These are phyloP conservation scores for Daphne laureola DNA, from an alignment of 441 rosid genomes.

Conservation along the genomic window DNA sequence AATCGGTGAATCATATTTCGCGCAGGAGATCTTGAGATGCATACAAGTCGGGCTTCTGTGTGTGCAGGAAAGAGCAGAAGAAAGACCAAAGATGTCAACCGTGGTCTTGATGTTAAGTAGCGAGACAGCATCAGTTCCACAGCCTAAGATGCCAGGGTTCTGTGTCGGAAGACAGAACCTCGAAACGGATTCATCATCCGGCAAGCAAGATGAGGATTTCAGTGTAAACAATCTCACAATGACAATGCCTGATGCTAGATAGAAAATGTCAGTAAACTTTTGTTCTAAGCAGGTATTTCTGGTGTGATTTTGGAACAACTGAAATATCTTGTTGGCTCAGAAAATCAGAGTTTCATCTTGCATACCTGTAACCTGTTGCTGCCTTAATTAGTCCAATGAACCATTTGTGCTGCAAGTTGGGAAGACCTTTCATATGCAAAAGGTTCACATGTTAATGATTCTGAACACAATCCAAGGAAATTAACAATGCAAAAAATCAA, in stretches of 20 bases:
- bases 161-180: slow-evolving; percentile 12
- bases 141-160: slow-evolving; percentile 19
- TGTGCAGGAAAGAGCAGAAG: slow-evolving; percentile 33
- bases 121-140: slow-evolving; percentile 21
- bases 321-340: neutral
- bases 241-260: slow-evolving; percentile 41
- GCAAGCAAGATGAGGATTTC: slow-evolving; percentile 47
- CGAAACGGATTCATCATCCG: slow-evolving; percentile 16
- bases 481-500: no score
- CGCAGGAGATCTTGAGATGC: slow-evolving; percentile 24
- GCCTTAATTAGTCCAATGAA: no score
- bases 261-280: neutral
- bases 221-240: slow-evolving; percentile 75
- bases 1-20: slow-evolving; percentile 12
- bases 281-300: neutral
- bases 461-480: no score
- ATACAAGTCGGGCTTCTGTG: slow-evolving; percentile 38
- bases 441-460: no score
- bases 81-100: slow-evolving; percentile 33
- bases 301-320: neutral
- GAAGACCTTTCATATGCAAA: no score
- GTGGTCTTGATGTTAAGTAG: slow-evolving; percentile 34
- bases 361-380: no score
- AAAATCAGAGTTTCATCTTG: neutral
- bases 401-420: no score